Base-by-base conservation (phyloP, 2,329 filamentous ascomycete genomes). In the Aspergillus transmontanensis region DNA sequence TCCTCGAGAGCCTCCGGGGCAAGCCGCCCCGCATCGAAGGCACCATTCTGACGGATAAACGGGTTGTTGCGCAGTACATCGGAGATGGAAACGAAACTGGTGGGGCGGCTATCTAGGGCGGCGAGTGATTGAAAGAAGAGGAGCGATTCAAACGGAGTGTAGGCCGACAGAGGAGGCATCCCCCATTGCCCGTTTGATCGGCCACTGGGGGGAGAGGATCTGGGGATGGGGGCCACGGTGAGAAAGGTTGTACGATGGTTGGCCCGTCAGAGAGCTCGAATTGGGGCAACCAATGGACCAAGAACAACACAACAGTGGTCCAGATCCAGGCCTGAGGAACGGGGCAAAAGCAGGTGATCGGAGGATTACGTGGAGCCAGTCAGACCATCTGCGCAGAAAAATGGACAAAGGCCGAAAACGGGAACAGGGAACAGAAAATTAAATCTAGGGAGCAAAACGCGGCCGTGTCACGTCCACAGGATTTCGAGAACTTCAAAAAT, bases 111-210 rank as follows among this genome's bases (percentile, higher is more conserved):
- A 74, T 90, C 90, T 78, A 91, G 85, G 69, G 83, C 83, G 69
- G 88, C 85, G 68, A 96, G 85, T 65, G 89, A 90, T 80, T 94
- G 92, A 81, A 95, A 94, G 73, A 96, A 86, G 69, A 95, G 86
- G 66, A 96, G 85, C 74, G 90, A 91, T 85, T 96, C 93, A 83
- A 96, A 90, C 71, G 90, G 87, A 75, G 92, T 94, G 80, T 95
- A 94, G 73, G 85, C 83, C 75, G 87, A 84, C 78, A 83, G 75
- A 77, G 82, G 82, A 81, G 83, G 84, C 85, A 87, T 88, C 77
- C 82, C 83, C 78, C 78, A 80, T 80, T 76, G 75, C 75, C 75
- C 71, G 73, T 72, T 71, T 65, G 68, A 67, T 71, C 72, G 76
- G 76, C 76, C 72, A 73, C 74, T 73, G 71, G 75, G 73, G 70